Percentiles rank a stretch among this genome's conserved stretches.
phyloP scores from a whole-genome alignment of 164 flowering plant species.

The grape (Vitis vinifera) region DNA sequence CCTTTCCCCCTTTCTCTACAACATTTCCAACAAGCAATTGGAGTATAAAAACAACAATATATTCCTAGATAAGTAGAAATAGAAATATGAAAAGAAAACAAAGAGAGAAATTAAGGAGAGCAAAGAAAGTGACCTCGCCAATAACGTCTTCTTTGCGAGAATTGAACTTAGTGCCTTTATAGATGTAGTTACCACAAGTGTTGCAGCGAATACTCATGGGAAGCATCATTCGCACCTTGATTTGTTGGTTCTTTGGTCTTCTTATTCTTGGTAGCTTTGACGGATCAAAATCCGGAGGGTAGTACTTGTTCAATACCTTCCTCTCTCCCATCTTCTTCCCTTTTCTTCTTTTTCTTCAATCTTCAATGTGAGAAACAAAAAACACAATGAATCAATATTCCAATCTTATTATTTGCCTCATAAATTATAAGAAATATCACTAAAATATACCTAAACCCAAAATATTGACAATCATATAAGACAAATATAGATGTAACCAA shows the following conservation, averaged over 20 bases:
- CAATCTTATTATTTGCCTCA: too few relatives aligned
- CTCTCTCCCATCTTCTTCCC: slow-evolving; percentile 69
- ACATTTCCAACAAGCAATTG: too few relatives aligned
- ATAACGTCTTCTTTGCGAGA: slow-evolving; percentile 84
- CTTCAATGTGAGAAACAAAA: not conserved
- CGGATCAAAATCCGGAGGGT: slow-evolving; percentile 96
- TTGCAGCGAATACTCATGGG: slow-evolving; percentile 88
- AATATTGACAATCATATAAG: too few relatives aligned
- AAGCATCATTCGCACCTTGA: slow-evolving; percentile 95
- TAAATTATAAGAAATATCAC: too few relatives aligned
- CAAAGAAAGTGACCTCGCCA: slow-evolving; percentile 58
- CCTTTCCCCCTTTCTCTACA: too few relatives aligned
- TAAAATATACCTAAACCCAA: too few relatives aligned
- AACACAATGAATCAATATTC: too few relatives aligned
- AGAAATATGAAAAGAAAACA: not conserved
- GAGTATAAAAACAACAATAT: not conserved
- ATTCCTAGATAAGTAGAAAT: not conserved
- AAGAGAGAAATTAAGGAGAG: not conserved
- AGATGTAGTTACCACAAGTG: slow-evolving; percentile 86
- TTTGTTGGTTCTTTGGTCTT: slow-evolving; percentile 83
- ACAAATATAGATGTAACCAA: too few relatives aligned
- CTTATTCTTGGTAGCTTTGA: slow-evolving; percentile 67
- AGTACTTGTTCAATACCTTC: slow-evolving; percentile 89
- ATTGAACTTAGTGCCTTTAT: slow-evolving; percentile 92
- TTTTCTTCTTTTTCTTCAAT: not conserved